These are phyloP conservation scores for Diaporthe sp. DNA, from an alignment of 2,329 filamentous ascomycete genomes.

Conservation along the genomic window DNA sequence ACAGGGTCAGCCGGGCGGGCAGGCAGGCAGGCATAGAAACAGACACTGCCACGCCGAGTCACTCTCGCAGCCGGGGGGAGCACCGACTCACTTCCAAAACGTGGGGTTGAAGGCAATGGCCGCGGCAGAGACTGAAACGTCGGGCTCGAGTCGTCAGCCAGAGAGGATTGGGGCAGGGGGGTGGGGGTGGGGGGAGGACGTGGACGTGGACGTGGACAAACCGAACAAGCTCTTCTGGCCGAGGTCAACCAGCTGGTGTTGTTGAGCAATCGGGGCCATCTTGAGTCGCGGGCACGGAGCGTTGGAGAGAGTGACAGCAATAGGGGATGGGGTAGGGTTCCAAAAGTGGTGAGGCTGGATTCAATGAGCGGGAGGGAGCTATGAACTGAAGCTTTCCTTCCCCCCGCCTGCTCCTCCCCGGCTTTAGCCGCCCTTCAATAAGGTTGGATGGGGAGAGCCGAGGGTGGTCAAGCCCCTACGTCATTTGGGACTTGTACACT, in stretches of 20 bases:
- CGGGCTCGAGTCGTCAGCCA: slow-evolving; percentile 37
- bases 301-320: not conserved
- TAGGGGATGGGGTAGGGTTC: too few species aligned
- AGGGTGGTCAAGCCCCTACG: not conserved
- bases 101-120: slow-evolving; percentile 95
- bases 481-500: not conserved
- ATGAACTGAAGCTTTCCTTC: too few species aligned
- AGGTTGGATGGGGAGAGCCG: not conserved
- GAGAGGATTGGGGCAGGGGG: slow-evolving; percentile 10
- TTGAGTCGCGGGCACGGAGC: not conserved
- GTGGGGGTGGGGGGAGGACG: slow-evolving; percentile 18
- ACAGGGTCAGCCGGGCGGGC: not conserved
- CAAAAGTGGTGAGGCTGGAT: not conserved
- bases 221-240: slow-evolving; percentile 73
- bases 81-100: slow-evolving; percentile 93
- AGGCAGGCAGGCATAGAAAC: not conserved
- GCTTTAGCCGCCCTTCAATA: not conserved
- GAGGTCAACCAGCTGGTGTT: slow-evolving; percentile 66
- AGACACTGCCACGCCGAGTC: too few species aligned
- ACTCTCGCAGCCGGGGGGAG: too few species aligned
- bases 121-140: slow-evolving; percentile 74
- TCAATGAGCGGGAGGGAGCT: not conserved
- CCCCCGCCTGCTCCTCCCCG: not conserved
- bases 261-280: slow-evolving; percentile 32
- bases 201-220: slow-evolving; percentile 55